These are phyloP conservation scores for Trichoderma asperellum DNA, from an alignment of 2,329 filamentous ascomycete genomes.

Conservation along the genomic window DNA sequence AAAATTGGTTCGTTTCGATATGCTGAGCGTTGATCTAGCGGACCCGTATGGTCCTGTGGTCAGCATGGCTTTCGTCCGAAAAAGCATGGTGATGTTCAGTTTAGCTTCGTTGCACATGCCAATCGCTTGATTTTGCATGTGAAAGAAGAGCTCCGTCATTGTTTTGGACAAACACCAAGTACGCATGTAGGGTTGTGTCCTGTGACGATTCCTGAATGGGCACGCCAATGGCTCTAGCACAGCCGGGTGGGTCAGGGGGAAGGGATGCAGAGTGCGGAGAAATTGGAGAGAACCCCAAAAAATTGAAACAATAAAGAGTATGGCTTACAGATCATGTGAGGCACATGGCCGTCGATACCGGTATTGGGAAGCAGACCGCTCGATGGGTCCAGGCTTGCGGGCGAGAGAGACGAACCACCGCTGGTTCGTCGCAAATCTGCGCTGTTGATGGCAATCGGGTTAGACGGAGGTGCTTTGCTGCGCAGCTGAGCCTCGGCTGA, in stretches of 20 bases:
- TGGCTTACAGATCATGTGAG: slow-evolving; percentile 55
- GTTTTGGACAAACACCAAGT: not conserved
- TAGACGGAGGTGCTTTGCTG: slow-evolving; percentile 45
- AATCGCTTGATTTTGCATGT: slow-evolving; percentile 29
- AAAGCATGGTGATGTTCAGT: not conserved
- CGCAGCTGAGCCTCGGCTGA: slow-evolving; percentile 52
- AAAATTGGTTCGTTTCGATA: slow-evolving; percentile 42
- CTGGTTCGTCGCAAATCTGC: slow-evolving; percentile 47
- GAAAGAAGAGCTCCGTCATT: slow-evolving; percentile 19
- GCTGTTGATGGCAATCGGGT: slow-evolving; percentile 39
- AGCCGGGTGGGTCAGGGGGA: slow-evolving; percentile 19
- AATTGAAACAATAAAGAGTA: slow-evolving; percentile 25
- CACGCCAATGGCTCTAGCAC: slow-evolving; percentile 11
- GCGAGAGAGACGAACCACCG: slow-evolving; percentile 41
- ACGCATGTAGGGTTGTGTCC: slow-evolving; percentile 1
- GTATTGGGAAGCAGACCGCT: slow-evolving; percentile 34
- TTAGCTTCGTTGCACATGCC: slow-evolving; percentile 18
- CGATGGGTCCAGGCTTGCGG: slow-evolving; percentile 38
- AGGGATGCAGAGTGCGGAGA: slow-evolving; percentile 36
- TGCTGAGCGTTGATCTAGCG: slow-evolving; percentile 43
- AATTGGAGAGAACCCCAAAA: slow-evolving; percentile 30
- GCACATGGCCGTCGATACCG: slow-evolving; percentile 49
- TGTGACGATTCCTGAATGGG: slow-evolving; percentile 21
- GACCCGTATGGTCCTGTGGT: slow-evolving; percentile 38
- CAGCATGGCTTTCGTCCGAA: slow-evolving; percentile 32